phyloP scores from a whole-genome alignment of 2,329 filamentous ascomycete species.

The Fusarium sulawesiense region DNA sequence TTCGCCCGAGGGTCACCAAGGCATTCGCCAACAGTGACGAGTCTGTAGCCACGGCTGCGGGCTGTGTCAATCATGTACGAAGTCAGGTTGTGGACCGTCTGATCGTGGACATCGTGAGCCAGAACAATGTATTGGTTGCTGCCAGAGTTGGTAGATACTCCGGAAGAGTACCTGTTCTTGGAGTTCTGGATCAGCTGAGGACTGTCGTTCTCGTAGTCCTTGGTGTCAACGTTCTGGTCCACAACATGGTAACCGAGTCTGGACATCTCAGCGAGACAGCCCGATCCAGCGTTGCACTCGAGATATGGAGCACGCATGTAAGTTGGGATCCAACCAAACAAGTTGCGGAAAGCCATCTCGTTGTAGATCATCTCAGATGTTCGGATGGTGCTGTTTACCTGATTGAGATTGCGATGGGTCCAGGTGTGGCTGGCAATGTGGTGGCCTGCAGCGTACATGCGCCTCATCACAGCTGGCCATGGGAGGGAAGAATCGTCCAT shows the following conservation, averaged over 20 bases:
- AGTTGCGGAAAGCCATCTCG: conserved; percentile 58
- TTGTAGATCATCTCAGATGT: conserved; percentile 57
- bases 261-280: conserved; percentile 52
- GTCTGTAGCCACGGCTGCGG: conserved; percentile 55
- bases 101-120: conserved; percentile 63
- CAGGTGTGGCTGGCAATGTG: conserved; percentile 61
- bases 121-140: conserved; percentile 62
- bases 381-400: conserved; percentile 50
- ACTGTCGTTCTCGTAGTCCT: conserved; percentile 67
- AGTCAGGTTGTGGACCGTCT: conserved; percentile 58
- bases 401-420: conserved; percentile 58
- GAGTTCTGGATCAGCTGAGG: conserved; percentile 61
- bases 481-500: conserved; percentile 53
- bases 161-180: conserved; percentile 53
- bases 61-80: conserved; percentile 58
- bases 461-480: conserved; percentile 54
- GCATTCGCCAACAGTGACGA: conserved; percentile 68
- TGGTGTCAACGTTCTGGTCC: conserved; percentile 69
- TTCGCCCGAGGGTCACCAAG: conserved; percentile 62
- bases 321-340: conserved; percentile 56
- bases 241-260: conserved; percentile 66
- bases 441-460: conserved; percentile 57
- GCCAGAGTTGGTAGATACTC: conserved; percentile 49
- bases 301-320: conserved; percentile 61
- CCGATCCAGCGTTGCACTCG: conserved; percentile 55